Conservation (phyloP, 2,329 filamentous ascomycete species). For the Lasiodiplodia sp. region DNA sequence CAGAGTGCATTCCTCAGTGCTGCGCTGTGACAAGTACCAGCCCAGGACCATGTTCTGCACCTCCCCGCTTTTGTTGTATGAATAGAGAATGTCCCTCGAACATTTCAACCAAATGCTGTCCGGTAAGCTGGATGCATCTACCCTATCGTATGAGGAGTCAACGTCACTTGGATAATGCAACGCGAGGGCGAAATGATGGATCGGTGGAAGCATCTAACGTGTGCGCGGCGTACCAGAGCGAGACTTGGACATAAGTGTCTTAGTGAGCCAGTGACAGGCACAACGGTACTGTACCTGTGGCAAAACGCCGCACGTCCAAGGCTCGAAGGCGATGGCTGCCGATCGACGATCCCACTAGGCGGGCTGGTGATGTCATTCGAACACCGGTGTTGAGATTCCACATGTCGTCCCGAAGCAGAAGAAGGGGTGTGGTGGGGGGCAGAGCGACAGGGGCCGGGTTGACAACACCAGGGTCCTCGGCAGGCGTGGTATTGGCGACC, state of each 20-base stretch:
- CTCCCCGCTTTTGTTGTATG: no score
- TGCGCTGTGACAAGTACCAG: no score
- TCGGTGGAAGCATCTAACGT: no score
- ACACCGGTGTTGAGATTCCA: background rate
- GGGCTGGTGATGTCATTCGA: background rate
- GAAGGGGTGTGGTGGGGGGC: background rate
- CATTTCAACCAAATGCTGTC: no score
- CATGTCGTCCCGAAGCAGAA: background rate
- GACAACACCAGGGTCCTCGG: background rate
- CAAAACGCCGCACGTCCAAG: background rate
- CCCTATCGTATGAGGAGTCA: no score
- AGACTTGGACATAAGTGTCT: background rate
- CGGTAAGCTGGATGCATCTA: no score
- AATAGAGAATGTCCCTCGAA: no score
- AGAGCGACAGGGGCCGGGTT: background rate
- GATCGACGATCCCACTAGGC: background rate
- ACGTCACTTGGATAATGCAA: background rate
- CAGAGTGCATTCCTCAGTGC: no score
- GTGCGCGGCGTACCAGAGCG: no score
- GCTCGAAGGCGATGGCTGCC: background rate
- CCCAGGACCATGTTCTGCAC: no score
- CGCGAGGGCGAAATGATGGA: background rate
- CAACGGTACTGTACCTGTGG: background rate
- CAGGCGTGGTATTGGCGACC: background rate
- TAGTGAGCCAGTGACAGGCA: no score